These are phyloP conservation scores for Fusarium dimerum DNA, from an alignment of 2,329 filamentous ascomycete genomes.

Conservation along the genomic window DNA sequence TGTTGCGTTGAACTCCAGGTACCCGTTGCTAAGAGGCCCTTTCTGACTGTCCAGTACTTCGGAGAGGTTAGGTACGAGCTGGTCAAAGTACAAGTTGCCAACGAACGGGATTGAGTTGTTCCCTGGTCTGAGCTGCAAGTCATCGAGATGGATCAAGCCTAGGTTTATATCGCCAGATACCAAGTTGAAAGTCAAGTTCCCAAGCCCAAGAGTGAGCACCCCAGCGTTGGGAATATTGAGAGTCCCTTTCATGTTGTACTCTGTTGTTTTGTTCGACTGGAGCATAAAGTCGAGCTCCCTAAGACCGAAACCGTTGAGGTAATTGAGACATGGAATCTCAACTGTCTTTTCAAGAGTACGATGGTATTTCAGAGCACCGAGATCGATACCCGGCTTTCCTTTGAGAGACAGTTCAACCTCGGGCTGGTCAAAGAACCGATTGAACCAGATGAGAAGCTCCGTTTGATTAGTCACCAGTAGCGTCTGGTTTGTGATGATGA, in stretches of 20 bases:
- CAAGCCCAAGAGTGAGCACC: conserved; percentile 43
- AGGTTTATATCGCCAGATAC: conserved; percentile 41
- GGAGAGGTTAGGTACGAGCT: conserved; percentile 43
- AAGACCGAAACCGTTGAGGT: conserved; percentile 41
- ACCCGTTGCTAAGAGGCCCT: conserved; percentile 38
- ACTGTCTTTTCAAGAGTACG: conserved; percentile 45
- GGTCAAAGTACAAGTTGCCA: conserved; percentile 43
- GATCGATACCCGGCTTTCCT: conserved; percentile 38
- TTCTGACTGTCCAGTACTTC: conserved; percentile 41
- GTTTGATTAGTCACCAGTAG: conserved; percentile 39
- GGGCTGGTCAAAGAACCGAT: conserved; percentile 40
- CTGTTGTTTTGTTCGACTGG: conserved; percentile 36
- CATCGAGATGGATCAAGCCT: conserved; percentile 40
- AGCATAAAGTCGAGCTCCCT: conserved; percentile 41
- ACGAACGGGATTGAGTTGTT: conserved; percentile 45
- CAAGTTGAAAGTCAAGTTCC: conserved; percentile 48
- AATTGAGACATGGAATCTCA: conserved; percentile 40
- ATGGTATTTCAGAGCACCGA: conserved; percentile 41
- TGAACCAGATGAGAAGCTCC: conserved; percentile 42
- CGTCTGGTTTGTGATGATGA: conserved; percentile 37
- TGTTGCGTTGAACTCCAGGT: conserved; percentile 42
- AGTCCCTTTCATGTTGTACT: conserved; percentile 44
- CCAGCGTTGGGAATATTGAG: conserved; percentile 48
- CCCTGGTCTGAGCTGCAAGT: conserved; percentile 42
- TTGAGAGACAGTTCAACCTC: conserved; percentile 39